phyloP scores from a whole-genome alignment of 2,329 filamentous ascomycete species.

The Aspergillus awamori region DNA sequence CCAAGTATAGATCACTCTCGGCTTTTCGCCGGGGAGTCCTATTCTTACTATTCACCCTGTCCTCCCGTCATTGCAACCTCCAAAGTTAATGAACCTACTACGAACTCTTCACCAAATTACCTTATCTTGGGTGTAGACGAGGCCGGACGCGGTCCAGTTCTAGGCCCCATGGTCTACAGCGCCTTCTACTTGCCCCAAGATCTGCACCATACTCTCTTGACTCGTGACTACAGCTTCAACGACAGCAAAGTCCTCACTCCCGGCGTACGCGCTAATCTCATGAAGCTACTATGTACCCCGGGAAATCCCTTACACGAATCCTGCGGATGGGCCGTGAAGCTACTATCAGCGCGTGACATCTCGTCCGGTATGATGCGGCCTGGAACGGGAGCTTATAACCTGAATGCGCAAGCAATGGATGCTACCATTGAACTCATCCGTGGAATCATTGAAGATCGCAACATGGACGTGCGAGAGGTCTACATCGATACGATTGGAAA shows the following conservation, averaged over 20 bases:
- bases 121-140: slow-evolving; percentile 84
- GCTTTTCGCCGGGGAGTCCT: slow-evolving; percentile 68
- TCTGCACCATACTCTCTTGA: slow-evolving; percentile 71
- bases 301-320: slow-evolving; percentile 59
- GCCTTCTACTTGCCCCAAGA: slow-evolving; percentile 72
- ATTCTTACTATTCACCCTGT: slow-evolving; percentile 71
- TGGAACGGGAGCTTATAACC: slow-evolving; percentile 67
- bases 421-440: slow-evolving; percentile 82
- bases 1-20: slow-evolving; percentile 65
- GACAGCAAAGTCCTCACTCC: slow-evolving; percentile 92
- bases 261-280: slow-evolving; percentile 72
- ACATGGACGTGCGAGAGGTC: slow-evolving; percentile 83
- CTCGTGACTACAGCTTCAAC: slow-evolving; percentile 81
- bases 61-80: slow-evolving; percentile 59
- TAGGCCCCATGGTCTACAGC: slow-evolving; percentile 72
- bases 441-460: slow-evolving; percentile 68
- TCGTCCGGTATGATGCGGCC: slow-evolving; percentile 73
- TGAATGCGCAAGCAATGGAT: slow-evolving; percentile 95
- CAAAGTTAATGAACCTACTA: background rate
- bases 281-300: slow-evolving; percentile 70
- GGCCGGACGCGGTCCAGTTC: slow-evolving; percentile 89
- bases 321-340: slow-evolving; percentile 82
- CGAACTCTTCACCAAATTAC: background rate
- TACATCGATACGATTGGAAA: slow-evolving; percentile 94
- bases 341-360: slow-evolving; percentile 84